Percentiles rank a stretch among this genome's conserved stretches.
phyloP scores from a whole-genome alignment of 2,329 filamentous ascomycete genomes.

The Neurospora sp. region DNA sequence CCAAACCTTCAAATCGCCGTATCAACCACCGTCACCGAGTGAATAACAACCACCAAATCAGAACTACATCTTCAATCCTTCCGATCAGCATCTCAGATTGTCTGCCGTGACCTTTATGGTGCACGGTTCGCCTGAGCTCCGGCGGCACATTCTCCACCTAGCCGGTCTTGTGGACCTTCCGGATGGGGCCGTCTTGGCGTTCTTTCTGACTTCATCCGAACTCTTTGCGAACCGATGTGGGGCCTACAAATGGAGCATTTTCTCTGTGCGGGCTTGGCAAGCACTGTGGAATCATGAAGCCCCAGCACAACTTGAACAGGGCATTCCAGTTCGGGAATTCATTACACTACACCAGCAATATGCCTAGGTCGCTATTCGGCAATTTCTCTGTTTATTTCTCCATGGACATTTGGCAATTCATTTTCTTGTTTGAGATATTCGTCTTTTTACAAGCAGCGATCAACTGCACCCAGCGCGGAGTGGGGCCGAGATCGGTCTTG shows the following conservation, averaged over 20 bases:
- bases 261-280: neutral
- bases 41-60: neutral
- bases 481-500: neutral
- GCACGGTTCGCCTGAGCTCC: neutral
- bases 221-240: neutral
- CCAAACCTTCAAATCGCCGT: neutral
- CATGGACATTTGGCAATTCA: neutral
- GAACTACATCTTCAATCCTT: neutral
- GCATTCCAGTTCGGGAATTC: too few relatives aligned
- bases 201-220: neutral
- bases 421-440: too few relatives aligned
- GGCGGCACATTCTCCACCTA: neutral
- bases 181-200: neutral
- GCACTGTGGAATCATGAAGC: too few relatives aligned
- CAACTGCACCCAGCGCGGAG: neutral
- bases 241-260: neutral
- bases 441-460: too few relatives aligned
- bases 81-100: neutral
- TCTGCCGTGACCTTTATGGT: neutral
- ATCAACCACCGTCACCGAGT: too few relatives aligned
- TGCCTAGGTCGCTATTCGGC: too few relatives aligned
- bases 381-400: neutral
- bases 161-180: neutral
- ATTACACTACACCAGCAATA: too few relatives aligned
- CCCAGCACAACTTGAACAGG: neutral